Percentiles rank a stretch among this genome's conserved stretches.
Conservation (phyloP, 331 rosid genomes). For the Saraca asoca region DNA sequence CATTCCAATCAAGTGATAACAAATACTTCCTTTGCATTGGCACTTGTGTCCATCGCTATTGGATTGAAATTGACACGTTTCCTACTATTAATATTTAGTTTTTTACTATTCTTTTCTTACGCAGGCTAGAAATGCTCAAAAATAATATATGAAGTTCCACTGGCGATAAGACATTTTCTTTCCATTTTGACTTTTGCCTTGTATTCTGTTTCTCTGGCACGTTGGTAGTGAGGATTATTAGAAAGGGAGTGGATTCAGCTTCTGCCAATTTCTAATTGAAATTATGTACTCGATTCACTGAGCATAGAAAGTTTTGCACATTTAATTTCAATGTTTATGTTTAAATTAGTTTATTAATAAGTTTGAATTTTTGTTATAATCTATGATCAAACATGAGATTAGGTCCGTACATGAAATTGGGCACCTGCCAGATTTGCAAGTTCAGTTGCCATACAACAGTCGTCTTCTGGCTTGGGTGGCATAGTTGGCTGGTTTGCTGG, state of each 20-base stretch:
- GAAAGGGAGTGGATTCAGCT: background rate
- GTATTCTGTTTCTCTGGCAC: background rate
- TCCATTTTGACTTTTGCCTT: no score
- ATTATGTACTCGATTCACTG: background rate
- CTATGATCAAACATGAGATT: constrained; percentile 34
- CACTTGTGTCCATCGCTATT: background rate
- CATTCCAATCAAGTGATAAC: no score
- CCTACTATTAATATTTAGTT: background rate
- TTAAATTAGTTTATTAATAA: constrained; percentile 3
- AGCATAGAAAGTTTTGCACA: background rate
- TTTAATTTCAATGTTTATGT: background rate
- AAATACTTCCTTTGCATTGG: background rate
- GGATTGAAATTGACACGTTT: background rate
- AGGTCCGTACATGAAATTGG: constrained; percentile 56
- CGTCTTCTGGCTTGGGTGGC: constrained; percentile 67
- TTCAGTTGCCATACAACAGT: constrained; percentile 49
- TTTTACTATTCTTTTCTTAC: background rate
- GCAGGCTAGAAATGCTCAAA: no score
- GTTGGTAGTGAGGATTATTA: background rate
- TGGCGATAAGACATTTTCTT: background rate
- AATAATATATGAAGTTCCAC: background rate
- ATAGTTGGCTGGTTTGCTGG: constrained; percentile 77
- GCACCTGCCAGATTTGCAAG: constrained; percentile 69
- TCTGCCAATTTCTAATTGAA: background rate
- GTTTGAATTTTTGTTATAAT: constrained; percentile 12